These are phyloP conservation scores for Pittosporum tobira DNA, from an alignment of 129 eudicot species.

Conservation along the genomic window DNA sequence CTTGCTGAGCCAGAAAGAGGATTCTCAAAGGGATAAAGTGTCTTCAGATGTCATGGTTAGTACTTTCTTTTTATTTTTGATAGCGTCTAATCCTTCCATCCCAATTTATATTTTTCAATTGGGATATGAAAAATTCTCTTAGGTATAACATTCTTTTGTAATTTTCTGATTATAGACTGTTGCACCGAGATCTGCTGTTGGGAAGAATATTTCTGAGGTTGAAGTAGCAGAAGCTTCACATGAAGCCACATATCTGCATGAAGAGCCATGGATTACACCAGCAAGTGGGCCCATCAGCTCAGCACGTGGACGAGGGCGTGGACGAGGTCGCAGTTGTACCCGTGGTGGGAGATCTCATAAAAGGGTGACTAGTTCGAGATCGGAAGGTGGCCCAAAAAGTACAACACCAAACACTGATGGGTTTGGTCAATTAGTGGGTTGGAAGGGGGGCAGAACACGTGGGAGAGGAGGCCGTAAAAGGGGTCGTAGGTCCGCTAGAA, in stretches of 20 bases:
- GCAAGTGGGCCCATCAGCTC: slow-evolving; percentile 17
- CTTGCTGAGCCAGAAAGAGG: slow-evolving; percentile 44
- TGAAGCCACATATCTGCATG: slow-evolving; percentile 27
- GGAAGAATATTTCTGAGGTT: slow-evolving; percentile 22
- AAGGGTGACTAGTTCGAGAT: slow-evolving; percentile 19
- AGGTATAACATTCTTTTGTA: neutral
- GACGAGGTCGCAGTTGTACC: slow-evolving; percentile 45
- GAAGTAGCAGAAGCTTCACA: slow-evolving; percentile 16
- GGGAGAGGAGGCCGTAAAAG: slow-evolving; percentile 56
- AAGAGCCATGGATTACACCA: slow-evolving; percentile 35
- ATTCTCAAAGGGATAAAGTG: slow-evolving; percentile 39
- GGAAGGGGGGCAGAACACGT: slow-evolving; percentile 55
- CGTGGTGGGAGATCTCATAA: slow-evolving; percentile 59
- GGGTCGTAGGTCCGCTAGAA: slow-evolving; percentile 41
- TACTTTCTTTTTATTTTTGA: neutral
- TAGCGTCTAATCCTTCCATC: neutral
- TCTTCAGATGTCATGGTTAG: slow-evolving; percentile 33
- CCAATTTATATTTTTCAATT: neutral
- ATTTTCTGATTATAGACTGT: slow-evolving; percentile 28
- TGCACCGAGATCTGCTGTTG: slow-evolving; percentile 29
- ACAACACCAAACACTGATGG: slow-evolving; percentile 16
- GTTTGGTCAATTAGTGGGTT: slow-evolving; percentile 25
- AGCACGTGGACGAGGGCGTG: slow-evolving; percentile 53
- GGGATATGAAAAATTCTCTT: neutral
- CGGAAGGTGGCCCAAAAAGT: slow-evolving; percentile 19